Evolutionary conservation across 768 basidiomycete species (phyloP).

Genomic region (Lactarius akahatsu): DNA sequence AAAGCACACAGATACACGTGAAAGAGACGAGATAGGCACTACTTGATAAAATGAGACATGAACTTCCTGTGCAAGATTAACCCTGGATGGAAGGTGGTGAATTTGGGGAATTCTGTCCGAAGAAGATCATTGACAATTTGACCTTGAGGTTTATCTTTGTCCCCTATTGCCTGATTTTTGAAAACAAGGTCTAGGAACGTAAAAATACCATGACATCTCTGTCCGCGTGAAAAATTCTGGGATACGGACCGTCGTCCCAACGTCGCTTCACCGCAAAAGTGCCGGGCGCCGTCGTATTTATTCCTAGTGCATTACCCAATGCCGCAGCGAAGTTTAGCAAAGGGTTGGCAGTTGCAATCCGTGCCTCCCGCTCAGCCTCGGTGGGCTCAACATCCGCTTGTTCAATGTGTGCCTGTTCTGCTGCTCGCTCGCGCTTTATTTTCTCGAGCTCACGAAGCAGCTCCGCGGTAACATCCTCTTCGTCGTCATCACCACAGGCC

Average conservation of each 20-base stretch:
- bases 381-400: constrained; percentile 63
- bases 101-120: constrained; percentile 93
- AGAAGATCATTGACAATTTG: constrained; percentile 96
- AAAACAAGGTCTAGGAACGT: constrained; percentile 80
- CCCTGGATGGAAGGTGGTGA: constrained; percentile 1
- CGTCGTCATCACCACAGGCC: constrained; percentile 51
- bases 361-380: constrained; percentile 66
- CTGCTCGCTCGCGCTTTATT: constrained; percentile 94
- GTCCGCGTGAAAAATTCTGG: neutral
- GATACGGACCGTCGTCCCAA: constrained; percentile 85
- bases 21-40: constrained; percentile 31
- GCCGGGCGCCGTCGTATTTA: constrained; percentile 73
- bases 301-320: constrained; percentile 71
- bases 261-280: constrained; percentile 90
- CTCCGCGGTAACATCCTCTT: constrained; percentile 92
- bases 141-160: constrained; percentile 59
- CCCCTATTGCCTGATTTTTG: constrained; percentile 92
- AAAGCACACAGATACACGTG: constrained; percentile 10
- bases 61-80: constrained; percentile 61
- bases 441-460: constrained; percentile 96
- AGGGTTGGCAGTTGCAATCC: constrained; percentile 86
- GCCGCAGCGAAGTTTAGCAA: constrained; percentile 89
- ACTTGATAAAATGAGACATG: constrained; percentile 91
- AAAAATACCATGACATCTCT: neutral
- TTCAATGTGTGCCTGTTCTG: constrained; percentile 84